Evolutionary conservation across 805 yeast species (phyloP).

Genomic region (Limtongia smithiae): DNA sequence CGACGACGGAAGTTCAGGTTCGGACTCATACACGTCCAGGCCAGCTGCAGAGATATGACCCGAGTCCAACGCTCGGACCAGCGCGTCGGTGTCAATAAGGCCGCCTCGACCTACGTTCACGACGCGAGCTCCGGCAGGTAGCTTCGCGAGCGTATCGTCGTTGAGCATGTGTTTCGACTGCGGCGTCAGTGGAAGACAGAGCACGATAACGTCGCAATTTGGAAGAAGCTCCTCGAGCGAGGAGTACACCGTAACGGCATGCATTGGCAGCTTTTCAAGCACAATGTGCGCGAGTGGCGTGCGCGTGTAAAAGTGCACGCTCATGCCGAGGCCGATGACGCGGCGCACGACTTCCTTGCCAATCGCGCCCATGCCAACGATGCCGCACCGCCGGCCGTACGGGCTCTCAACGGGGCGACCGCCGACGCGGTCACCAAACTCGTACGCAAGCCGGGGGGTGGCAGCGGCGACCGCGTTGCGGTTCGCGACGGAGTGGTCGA

Average conservation of each 20-base stretch:
- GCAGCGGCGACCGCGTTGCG: too few species aligned
- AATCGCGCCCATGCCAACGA: slow-evolving; percentile 62
- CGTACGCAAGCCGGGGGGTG: background rate
- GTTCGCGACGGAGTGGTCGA: too few species aligned
- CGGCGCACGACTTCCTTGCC: slow-evolving; percentile 55
- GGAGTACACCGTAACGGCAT: slow-evolving; percentile 37
- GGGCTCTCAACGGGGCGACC: slow-evolving; percentile 3
- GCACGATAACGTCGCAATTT: slow-evolving; percentile 48
- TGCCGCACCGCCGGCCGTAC: slow-evolving; percentile 48
- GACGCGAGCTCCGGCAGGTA: slow-evolving; percentile 52
- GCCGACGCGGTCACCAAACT: slow-evolving; percentile 7
- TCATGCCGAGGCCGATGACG: slow-evolving; percentile 48
- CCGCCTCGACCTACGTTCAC: slow-evolving; percentile 63
- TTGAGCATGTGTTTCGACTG: slow-evolving; percentile 50
- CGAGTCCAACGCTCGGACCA: slow-evolving; percentile 45
- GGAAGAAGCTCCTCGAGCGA: slow-evolving; percentile 47
- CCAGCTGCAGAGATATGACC: slow-evolving; percentile 55
- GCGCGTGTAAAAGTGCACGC: slow-evolving; percentile 53
- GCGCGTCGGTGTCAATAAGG: slow-evolving; percentile 51
- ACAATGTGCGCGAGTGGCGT: slow-evolving; percentile 45
- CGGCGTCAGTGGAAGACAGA: slow-evolving; percentile 51
- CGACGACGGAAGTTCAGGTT: slow-evolving; percentile 51
- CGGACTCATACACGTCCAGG: slow-evolving; percentile 56
- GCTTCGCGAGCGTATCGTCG: slow-evolving; percentile 43
- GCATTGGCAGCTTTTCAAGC: slow-evolving; percentile 40